These are phyloP conservation scores for Letharia lupina DNA, from an alignment of 495 filamentous ascomycete species.

Conservation along the genomic window DNA sequence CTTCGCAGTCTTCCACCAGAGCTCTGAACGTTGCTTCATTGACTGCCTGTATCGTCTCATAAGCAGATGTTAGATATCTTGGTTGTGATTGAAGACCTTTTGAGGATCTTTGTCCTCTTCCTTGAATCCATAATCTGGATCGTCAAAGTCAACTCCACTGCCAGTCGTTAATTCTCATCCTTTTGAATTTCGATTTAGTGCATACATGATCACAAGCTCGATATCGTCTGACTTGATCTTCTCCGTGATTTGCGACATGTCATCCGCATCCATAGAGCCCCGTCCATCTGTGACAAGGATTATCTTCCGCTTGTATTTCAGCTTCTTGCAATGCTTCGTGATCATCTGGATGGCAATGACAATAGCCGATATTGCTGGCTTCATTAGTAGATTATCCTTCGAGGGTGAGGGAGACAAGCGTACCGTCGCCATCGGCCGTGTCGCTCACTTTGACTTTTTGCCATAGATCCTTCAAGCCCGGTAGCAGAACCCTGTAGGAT, in stretches of 20 bases:
- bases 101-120: slow-evolving; percentile 73
- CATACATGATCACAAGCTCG: slow-evolving; percentile 71
- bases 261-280: slow-evolving; percentile 58
- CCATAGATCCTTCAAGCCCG: slow-evolving; percentile 55
- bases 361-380: slow-evolving; percentile 66
- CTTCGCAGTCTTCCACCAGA: slow-evolving; percentile 57
- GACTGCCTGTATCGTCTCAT: slow-evolving; percentile 33
- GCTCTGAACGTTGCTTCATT: slow-evolving; percentile 62
- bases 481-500: slow-evolving; percentile 54
- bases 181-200: slow-evolving; percentile 12
- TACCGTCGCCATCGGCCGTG: slow-evolving; percentile 69
- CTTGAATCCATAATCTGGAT: slow-evolving; percentile 80
- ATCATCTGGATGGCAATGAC: slow-evolving; percentile 86
- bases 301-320: slow-evolving; percentile 82
- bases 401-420: background rate
- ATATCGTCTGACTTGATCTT: slow-evolving; percentile 70
- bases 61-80: slow-evolving; percentile 1
- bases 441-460: slow-evolving; percentile 53
- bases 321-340: slow-evolving; percentile 64
- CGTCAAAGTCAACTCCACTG: slow-evolving; percentile 92
- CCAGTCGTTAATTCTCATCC: slow-evolving; percentile 27
- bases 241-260: slow-evolving; percentile 53
- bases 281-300: slow-evolving; percentile 76
- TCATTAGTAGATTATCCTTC: slow-evolving; percentile 12
- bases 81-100: slow-evolving; percentile 46